Base-by-base conservation (phyloP, 1,284 basidiomycete species). In the Apiotrichum brassicae region DNA sequence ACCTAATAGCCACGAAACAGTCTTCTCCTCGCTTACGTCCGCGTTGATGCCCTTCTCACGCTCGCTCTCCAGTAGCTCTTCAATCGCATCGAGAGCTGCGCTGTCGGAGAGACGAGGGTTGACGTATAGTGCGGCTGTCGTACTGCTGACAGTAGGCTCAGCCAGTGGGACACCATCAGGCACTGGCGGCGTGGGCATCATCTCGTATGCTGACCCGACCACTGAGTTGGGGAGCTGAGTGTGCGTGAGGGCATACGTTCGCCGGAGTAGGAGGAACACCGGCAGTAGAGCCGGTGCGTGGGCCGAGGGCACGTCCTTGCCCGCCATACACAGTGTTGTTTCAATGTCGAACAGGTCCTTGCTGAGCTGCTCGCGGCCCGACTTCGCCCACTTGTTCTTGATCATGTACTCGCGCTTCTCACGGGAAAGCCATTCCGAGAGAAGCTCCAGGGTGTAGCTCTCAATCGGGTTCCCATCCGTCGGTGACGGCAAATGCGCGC, bases 331-430 rank as follows among this genome's bases (percentile, higher is more conserved):
- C 2, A 67, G 42, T 1, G 65, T 53, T 16, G 61, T 40, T 48
- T 74, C 72, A 37, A 74, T 71, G 44, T 74, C 72, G n/a, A 61
- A 61, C 8, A 74, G 49, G 41, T 74, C 72, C 45, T 67, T 70
- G 19, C 63, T 54, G 0, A 74, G 53, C 33, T 62, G 59, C 13
- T 70, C 70, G 9, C 70, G 59, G 2, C 72, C 72, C 3, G 62
- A 57, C 43, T 71, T 70, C 20, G 61, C 63, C 70, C 71, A 74
- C 54, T 69, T 71, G 42, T 58, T 59, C 40, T 66, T 68, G n/a
- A 66, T 48, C 64, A 72, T 74, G 49, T 68, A 63, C 28, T 74
- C 72, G 28, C 72, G 61, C 57, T 72, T 74, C 51, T 74, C 72
- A 22, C 71, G 57, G 1, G 64, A 64, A 19, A 70, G 43, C 34